Evolutionary conservation across 352 stramenopile genomes (phyloP).

Genomic region (Globisporangium iwayamae): DNA sequence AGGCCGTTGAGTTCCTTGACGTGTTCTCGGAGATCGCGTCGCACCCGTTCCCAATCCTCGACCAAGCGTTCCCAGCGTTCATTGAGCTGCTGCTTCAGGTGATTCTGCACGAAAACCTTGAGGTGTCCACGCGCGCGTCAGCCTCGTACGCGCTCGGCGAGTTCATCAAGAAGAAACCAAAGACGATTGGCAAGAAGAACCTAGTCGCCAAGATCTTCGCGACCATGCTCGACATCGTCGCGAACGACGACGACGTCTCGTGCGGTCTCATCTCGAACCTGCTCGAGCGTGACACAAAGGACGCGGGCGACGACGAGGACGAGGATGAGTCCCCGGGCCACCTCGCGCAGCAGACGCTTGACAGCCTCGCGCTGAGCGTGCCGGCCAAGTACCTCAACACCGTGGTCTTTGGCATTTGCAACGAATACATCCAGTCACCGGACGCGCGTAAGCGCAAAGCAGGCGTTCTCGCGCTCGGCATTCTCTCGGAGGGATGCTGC

Average conservation of each 20-base stretch:
- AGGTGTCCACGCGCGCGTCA: conserved; percentile 73
- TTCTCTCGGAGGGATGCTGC: conserved; percentile 96
- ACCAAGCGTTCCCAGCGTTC: conserved; percentile 75
- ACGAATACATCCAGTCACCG: conserved; percentile 88
- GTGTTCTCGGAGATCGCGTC: conserved; percentile 84
- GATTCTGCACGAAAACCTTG: conserved; percentile 68
- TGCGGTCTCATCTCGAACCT: conserved; percentile 83
- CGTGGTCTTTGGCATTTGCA: conserved; percentile 73
- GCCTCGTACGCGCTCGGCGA: conserved; percentile 81
- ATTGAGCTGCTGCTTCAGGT: conserved; percentile 84
- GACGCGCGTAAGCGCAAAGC: conserved; percentile 94
- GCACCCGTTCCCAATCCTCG: conserved; percentile 81
- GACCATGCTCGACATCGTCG: conserved; percentile 83
- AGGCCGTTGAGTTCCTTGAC: conserved; percentile 86
- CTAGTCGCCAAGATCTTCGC: conserved; percentile 83
- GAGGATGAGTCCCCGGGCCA: conserved; percentile 80
- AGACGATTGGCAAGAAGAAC: conserved; percentile 85
- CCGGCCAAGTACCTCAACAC: conserved; percentile 81
- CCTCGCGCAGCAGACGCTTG: conserved; percentile 81
- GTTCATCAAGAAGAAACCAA: conserved; percentile 88
- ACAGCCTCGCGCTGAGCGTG: conserved; percentile 77
- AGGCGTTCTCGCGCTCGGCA: conserved; percentile 94
- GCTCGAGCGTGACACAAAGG: conserved; percentile 61
- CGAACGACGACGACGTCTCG: conserved; percentile 69
- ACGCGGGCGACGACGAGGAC: conserved; percentile 56